phyloP scores from a whole-genome alignment of 345 rosid genomes.

The Bruguiera gymnorhiza region DNA sequence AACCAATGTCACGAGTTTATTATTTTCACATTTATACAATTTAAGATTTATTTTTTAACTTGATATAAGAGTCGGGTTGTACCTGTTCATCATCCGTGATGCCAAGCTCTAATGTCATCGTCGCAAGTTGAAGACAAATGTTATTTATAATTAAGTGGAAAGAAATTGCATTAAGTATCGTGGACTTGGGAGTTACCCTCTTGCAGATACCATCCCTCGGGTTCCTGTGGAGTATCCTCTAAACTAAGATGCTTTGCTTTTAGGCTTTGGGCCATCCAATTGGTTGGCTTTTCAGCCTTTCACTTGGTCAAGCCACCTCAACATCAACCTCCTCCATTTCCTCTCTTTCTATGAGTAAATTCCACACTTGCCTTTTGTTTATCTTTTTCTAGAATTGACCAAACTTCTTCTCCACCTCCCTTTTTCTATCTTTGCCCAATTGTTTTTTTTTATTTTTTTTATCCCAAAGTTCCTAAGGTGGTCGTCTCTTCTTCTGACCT shows the following conservation, averaged over 20 bases:
- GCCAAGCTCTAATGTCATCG: too few species aligned
- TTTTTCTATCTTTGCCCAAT: not conserved
- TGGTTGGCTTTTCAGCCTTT: constrained; percentile 16
- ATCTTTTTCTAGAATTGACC: constrained; percentile 26
- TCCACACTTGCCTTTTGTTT: constrained; percentile 23
- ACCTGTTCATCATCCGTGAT: too few species aligned
- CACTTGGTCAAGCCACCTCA: constrained; percentile 20
- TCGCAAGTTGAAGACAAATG: too few species aligned
- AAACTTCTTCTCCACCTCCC: not conserved
- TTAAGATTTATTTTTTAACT: too few species aligned
- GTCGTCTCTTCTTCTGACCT: not conserved
- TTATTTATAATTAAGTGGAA: too few species aligned
- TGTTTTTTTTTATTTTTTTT: too few species aligned
- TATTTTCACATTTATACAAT: too few species aligned
- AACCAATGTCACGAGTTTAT: too few species aligned
- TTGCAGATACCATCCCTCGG: constrained; percentile 12
- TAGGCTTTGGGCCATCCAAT: constrained; percentile 10
- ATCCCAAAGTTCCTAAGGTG: not conserved
- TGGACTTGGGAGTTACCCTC: too few species aligned
- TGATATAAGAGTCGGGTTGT: too few species aligned
- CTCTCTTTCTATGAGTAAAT: constrained; percentile 18
- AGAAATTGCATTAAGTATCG: too few species aligned
- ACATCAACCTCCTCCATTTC: not conserved
- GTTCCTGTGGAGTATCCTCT: constrained; percentile 9
- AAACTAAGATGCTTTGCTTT: constrained; percentile 24